A percentile compares a stretch with the other conserved stretches of the same genome.
Evolutionary conservation across 2,329 filamentous ascomycete genomes (phyloP).

Genomic region (Xylaria hypoxylon): DNA sequence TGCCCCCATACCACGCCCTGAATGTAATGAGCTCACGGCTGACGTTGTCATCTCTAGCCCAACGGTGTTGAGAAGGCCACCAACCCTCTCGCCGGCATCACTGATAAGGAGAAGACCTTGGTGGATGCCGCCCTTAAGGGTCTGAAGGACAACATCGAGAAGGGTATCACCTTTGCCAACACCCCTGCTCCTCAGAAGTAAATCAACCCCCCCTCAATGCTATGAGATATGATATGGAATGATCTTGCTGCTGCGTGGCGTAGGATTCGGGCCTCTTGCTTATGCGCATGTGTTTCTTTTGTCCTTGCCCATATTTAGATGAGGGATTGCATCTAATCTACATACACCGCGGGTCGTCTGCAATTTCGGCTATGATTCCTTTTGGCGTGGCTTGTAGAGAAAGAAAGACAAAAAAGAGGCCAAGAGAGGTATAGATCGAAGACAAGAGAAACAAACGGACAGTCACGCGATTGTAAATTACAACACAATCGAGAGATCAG

Average conservation of each 20-base stretch:
- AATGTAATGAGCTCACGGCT: slow-evolving; percentile 32
- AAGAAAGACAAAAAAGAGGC: slow-evolving; percentile 32
- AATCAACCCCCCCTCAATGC: slow-evolving; percentile 58
- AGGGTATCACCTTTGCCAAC: slow-evolving; percentile 90
- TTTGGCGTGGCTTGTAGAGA: slow-evolving; percentile 46
- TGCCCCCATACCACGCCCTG: neutral
- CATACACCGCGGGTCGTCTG: slow-evolving; percentile 25
- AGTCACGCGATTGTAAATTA: slow-evolving; percentile 36
- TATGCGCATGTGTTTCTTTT: slow-evolving; percentile 40
- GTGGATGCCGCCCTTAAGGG: slow-evolving; percentile 80
- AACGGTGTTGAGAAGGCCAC: slow-evolving; percentile 86
- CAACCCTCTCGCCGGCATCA: slow-evolving; percentile 81
- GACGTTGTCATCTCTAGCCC: slow-evolving; percentile 63
- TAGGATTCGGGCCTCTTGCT: slow-evolving; percentile 36
- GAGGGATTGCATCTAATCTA: slow-evolving; percentile 29
- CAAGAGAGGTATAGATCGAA: slow-evolving; percentile 35
- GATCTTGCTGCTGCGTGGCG: slow-evolving; percentile 33
- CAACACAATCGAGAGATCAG: slow-evolving; percentile 38
- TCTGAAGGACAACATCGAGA: slow-evolving; percentile 91
- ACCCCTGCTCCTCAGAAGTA: slow-evolving; percentile 91
- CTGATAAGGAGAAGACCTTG: slow-evolving; percentile 89
- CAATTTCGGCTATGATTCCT: slow-evolving; percentile 29
- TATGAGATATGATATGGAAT: slow-evolving; percentile 36
- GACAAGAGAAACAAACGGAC: slow-evolving; percentile 34
- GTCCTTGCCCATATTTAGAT: slow-evolving; percentile 35